A percentile compares a stretch with the other conserved stretches of the same genome.
phyloP scores from a whole-genome alignment of 148 eudicot genomes.

The Cornus florida region DNA sequence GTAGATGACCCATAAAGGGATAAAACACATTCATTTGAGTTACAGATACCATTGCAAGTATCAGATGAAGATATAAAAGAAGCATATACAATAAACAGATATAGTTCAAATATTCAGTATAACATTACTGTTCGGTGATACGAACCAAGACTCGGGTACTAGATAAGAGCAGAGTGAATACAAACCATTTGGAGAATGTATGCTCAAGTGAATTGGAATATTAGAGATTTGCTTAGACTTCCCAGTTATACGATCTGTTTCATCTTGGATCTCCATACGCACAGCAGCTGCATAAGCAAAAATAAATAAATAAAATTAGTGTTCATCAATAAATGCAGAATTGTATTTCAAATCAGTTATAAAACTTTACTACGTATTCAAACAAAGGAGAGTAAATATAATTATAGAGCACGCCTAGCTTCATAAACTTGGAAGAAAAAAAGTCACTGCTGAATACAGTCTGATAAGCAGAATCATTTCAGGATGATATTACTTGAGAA shows the following conservation, averaged over 20 bases:
- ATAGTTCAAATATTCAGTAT: background rate
- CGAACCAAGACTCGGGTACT: background rate
- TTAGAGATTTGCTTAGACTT: constrained; percentile 85
- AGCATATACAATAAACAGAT: background rate
- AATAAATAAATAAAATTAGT: background rate
- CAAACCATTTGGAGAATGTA: constrained; percentile 93
- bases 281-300: constrained; percentile 76
- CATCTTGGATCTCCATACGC: constrained; percentile 90
- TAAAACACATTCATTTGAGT: background rate
- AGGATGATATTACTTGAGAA: too few species aligned
- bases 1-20: background rate
- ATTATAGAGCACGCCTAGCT: background rate
- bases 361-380: background rate
- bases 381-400: too few species aligned
- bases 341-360: background rate
- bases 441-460: too few species aligned
- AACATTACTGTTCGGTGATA: background rate
- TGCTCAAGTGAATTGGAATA: constrained; percentile 94
- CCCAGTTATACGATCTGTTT: constrained; percentile 98
- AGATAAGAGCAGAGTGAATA: constrained; percentile 6
- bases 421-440: background rate
- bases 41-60: background rate
- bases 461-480: too few species aligned
- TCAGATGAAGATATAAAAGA: too few species aligned
- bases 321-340: background rate